These are phyloP conservation scores for Apiotrichum domesticum DNA, from an alignment of 1,284 basidiomycete genomes.

Conservation along the genomic window DNA sequence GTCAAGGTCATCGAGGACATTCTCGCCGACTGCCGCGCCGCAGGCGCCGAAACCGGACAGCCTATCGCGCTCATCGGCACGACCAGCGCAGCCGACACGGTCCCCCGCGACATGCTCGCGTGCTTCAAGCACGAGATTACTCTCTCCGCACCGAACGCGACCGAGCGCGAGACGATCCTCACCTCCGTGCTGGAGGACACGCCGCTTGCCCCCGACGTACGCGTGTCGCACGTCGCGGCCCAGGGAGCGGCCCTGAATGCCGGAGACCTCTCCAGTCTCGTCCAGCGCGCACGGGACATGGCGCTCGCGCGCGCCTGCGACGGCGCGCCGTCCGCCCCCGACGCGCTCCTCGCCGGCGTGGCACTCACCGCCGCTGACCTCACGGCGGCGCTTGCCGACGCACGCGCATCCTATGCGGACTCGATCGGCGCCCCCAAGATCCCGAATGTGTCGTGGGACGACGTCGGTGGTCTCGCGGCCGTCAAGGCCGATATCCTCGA, in stretches of 20 bases:
- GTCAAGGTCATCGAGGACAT: slow-evolving; percentile 33
- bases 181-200: slow-evolving; percentile 51
- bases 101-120: slow-evolving; percentile 62
- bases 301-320: slow-evolving; percentile 53
- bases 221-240: slow-evolving; percentile 63
- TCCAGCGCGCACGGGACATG: slow-evolving; percentile 57
- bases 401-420: slow-evolving; percentile 76
- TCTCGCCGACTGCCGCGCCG: slow-evolving; percentile 13
- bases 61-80: slow-evolving; percentile 68
- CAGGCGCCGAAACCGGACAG: slow-evolving; percentile 49
- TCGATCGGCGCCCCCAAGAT: slow-evolving; percentile 96
- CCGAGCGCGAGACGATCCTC: slow-evolving; percentile 63
- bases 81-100: slow-evolving; percentile 60
- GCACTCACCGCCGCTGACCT: slow-evolving; percentile 65
- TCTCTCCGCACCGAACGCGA: slow-evolving; percentile 74
- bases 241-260: slow-evolving; percentile 91
- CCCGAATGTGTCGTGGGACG: slow-evolving; percentile 94
- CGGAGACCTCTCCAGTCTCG: slow-evolving; percentile 70
- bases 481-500: slow-evolving; percentile 95
- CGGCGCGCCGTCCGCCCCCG: slow-evolving; percentile 7
- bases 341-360: slow-evolving; percentile 52
- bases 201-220: slow-evolving; percentile 69
- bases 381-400: slow-evolving; percentile 65
- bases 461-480: slow-evolving; percentile 82
- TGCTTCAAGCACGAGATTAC: slow-evolving; percentile 83